These are phyloP conservation scores for Candida nanaspora DNA, from an alignment of 805 yeast species.

Conservation along the genomic window DNA sequence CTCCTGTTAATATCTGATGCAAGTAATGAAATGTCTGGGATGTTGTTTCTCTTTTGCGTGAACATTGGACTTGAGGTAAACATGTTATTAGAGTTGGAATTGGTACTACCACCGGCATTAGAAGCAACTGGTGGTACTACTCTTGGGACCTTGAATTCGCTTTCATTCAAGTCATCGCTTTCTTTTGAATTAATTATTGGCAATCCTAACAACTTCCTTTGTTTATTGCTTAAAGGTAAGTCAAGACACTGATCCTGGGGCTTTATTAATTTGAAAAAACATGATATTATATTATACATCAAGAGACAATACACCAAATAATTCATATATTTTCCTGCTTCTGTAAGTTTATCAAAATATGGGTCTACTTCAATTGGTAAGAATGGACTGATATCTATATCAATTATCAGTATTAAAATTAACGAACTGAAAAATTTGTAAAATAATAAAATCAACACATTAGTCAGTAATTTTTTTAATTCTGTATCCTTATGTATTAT, in stretches of 20 bases:
- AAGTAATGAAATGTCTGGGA: constrained; percentile 11
- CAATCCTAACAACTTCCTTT: constrained; percentile 40
- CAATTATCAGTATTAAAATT: constrained; percentile 11
- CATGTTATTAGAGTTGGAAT: too few relatives aligned
- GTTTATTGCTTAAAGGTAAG: constrained; percentile 39
- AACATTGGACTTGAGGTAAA: too few relatives aligned
- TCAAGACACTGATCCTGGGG: constrained; percentile 45
- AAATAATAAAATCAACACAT: constrained; percentile 21
- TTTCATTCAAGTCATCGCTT: not conserved
- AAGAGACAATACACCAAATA: constrained; percentile 19
- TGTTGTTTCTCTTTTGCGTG: not conserved
- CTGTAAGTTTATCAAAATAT: not conserved
- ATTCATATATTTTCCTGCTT: constrained; percentile 9
- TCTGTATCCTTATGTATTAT: constrained; percentile 36
- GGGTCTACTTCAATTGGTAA: not conserved
- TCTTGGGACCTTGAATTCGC: too few relatives aligned
- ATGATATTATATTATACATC: constrained; percentile 20
- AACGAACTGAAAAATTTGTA: constrained; percentile 23
- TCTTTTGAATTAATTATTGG: constrained; percentile 6
- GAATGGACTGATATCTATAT: constrained; percentile 4
- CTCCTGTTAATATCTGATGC: constrained; percentile 20
- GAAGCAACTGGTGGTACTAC: too few relatives aligned
- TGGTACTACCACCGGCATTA: too few relatives aligned
- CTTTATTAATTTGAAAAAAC: constrained; percentile 25
- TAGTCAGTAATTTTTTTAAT: constrained; percentile 24